Evolutionary conservation across 2,329 filamentous ascomycete species (phyloP).

Genomic region (Stachybotrys chlorohalonatus): DNA sequence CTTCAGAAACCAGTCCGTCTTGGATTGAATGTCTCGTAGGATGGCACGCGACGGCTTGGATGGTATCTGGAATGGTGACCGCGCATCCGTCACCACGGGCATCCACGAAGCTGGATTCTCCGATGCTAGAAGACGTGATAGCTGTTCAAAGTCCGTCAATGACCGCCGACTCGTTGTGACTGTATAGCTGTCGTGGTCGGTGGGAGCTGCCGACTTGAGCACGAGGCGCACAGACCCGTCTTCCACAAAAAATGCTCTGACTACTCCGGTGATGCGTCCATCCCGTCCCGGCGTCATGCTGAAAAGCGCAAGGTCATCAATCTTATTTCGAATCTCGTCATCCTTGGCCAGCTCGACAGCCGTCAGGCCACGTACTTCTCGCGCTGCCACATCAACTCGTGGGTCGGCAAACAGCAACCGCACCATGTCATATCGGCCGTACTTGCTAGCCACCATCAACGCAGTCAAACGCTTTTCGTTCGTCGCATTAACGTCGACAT

Average conservation of each 20-base stretch:
- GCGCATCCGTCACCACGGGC: constrained; percentile 65
- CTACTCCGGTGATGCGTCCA: constrained; percentile 81
- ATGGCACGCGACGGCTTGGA: constrained; percentile 84
- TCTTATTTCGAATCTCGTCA: constrained; percentile 91
- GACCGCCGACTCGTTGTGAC: constrained; percentile 91
- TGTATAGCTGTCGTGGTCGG: constrained; percentile 73
- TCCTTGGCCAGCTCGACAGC: constrained; percentile 96
- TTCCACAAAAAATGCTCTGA: constrained; percentile 94
- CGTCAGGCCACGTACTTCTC: constrained; percentile 80
- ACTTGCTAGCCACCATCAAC: constrained; percentile 97
- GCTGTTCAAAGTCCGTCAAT: constrained; percentile 80
- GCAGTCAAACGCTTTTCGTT: constrained; percentile 95
- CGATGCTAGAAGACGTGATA: constrained; percentile 71
- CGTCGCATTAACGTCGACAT: constrained; percentile 90
- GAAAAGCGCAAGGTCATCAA: constrained; percentile 86
- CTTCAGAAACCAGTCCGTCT: constrained; percentile 80
- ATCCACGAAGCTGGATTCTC: constrained; percentile 97
- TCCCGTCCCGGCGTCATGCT: constrained; percentile 63
- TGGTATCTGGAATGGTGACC: constrained; percentile 87
- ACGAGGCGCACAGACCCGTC: constrained; percentile 90
- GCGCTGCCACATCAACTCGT: constrained; percentile 74
- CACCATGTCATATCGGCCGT: constrained; percentile 90
- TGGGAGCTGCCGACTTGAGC: constrained; percentile 85
- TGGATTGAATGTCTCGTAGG: constrained; percentile 77
- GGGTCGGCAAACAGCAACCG: constrained; percentile 79